These are phyloP conservation scores for Pelargonium nanum DNA, from an alignment of 345 rosid genomes.

Conservation along the genomic window DNA sequence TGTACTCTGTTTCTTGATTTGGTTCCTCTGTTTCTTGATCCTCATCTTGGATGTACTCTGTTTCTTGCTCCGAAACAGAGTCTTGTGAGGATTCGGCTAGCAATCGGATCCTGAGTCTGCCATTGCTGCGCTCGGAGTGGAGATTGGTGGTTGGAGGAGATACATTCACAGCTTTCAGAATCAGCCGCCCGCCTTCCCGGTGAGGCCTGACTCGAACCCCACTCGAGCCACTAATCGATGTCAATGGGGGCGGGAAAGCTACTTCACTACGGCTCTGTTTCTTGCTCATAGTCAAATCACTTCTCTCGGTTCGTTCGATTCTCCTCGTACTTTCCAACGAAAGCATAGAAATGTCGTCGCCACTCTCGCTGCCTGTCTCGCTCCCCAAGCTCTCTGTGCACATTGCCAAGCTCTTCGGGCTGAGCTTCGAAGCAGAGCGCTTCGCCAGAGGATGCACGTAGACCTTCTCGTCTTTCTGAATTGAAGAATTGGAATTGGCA, in stretches of 20 bases:
- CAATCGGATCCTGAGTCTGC: slow-evolving; percentile 57
- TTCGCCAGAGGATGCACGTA: slow-evolving; percentile 52
- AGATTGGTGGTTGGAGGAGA: slow-evolving; percentile 26
- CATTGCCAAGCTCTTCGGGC: slow-evolving; percentile 60
- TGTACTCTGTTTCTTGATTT: no score
- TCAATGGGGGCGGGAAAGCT: slow-evolving; percentile 78
- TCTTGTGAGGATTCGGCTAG: slow-evolving; percentile 1
- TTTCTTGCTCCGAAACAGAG: slow-evolving; percentile 6
- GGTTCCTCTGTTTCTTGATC: no score
- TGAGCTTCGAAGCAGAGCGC: slow-evolving; percentile 36
- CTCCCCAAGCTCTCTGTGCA: slow-evolving; percentile 85
- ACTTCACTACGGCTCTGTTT: slow-evolving; percentile 10
- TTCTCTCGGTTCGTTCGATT: no score
- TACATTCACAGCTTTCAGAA: slow-evolving; percentile 43
- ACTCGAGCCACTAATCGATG: slow-evolving; percentile 14
- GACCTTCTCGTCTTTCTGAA: slow-evolving; percentile 11
- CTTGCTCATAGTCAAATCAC: no score
- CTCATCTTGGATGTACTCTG: not conserved
- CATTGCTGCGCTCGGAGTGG: slow-evolving; percentile 52
- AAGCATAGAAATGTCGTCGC: slow-evolving; percentile 11
- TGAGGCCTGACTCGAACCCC: slow-evolving; percentile 39
- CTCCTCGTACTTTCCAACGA: not conserved
- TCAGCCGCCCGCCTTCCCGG: slow-evolving; percentile 59
- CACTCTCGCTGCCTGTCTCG: slow-evolving; percentile 31
- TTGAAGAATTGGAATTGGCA: slow-evolving; percentile 8